Evolutionary conservation across 768 basidiomycete genomes (phyloP), one percentile per base, ranked within the genome.

Genomic region (Phanerochaete sordida): DNA sequence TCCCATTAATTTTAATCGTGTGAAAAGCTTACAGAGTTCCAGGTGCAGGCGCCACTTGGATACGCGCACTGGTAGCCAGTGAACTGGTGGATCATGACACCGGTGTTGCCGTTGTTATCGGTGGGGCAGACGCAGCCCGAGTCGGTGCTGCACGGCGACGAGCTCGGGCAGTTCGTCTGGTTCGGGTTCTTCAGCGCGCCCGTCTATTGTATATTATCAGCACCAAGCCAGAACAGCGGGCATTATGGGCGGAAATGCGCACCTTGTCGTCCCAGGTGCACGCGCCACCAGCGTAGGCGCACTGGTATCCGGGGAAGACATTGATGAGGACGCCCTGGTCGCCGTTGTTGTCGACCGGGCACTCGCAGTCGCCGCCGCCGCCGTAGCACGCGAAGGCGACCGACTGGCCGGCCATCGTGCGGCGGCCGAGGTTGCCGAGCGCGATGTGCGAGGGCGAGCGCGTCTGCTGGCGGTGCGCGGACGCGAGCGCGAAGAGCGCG

Each of bases 51-150:
- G 12, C 65, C 65, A 27, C 45, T 23, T 23, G 55, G 46, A 49
- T 64, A 66, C 11, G 65, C 65, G 45, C 65, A 66, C 59, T 66
- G 65, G 62, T 66, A 66, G n/a, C 63, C 65, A 8, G 65, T 64
- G 58, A 66, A 66, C 62, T 66, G 62, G 50, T 66, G 62, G 63
- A 66, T 66, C 26, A 66, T n/a, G 24, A 64, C 63, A 27, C 65
- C 65, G 31, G 51, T 55, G 52, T 61, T 58, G 43, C 55, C 55
- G 56, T 61, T 64, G 47, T 52, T 58, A 56, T 66, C 65, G 8
- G 13, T 39, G 9, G 65, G 65, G 61, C 65, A 66, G 39, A 16
- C 44, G 61, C 65, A 66, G 35, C 63, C 63, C 16, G 30, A 44
- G 33, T 58, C 44, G 24, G 50, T 45, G 39, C 33, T 56, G 63